phyloP scores from a whole-genome alignment of 2,329 filamentous ascomycete genomes.

The Fusarium sp. region DNA sequence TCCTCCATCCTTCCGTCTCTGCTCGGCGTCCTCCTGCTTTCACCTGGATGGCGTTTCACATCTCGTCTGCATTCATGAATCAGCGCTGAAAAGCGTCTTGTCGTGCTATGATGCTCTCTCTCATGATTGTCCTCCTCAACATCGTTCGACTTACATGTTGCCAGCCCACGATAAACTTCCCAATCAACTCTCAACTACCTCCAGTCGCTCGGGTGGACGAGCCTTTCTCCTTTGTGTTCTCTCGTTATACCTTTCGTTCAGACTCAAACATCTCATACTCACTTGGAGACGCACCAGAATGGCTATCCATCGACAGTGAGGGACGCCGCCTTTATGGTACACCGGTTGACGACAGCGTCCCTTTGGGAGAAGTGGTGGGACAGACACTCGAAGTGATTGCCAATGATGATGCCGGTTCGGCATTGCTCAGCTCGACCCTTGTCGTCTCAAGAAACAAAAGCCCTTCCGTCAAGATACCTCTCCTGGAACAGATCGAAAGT shows the following conservation, averaged over 20 bases:
- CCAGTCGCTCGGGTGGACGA: conserved; percentile 77
- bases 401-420: conserved; percentile 71
- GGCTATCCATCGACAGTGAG: conserved; percentile 77
- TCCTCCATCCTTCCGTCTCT: conserved; percentile 25
- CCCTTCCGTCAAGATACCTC: conserved; percentile 65
- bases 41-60: conserved; percentile 37
- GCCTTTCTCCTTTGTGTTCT: conserved; percentile 77
- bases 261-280: conserved; percentile 73
- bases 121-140: conserved; percentile 44
- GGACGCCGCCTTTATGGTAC: conserved; percentile 76
- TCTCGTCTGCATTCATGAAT: conserved; percentile 28
- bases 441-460: conserved; percentile 71
- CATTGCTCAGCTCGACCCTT: conserved; percentile 73
- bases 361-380: conserved; percentile 64
- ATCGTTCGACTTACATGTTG: conserved; percentile 49
- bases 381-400: conserved; percentile 75
- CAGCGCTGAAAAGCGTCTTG: conserved; percentile 36
- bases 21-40: conserved; percentile 15
- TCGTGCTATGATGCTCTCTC: conserved; percentile 47
- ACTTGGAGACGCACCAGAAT: conserved; percentile 72
- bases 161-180: conserved; percentile 67
- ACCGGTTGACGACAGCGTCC: conserved; percentile 65
- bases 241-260: conserved; percentile 77
- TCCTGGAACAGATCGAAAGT: conserved; percentile 66
- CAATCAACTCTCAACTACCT: conserved; percentile 86